Evolutionary conservation across 495 filamentous ascomycete genomes (phyloP), one percentile per base, ranked within the genome.

Genomic region (Lasiosphaeria hispida): DNA sequence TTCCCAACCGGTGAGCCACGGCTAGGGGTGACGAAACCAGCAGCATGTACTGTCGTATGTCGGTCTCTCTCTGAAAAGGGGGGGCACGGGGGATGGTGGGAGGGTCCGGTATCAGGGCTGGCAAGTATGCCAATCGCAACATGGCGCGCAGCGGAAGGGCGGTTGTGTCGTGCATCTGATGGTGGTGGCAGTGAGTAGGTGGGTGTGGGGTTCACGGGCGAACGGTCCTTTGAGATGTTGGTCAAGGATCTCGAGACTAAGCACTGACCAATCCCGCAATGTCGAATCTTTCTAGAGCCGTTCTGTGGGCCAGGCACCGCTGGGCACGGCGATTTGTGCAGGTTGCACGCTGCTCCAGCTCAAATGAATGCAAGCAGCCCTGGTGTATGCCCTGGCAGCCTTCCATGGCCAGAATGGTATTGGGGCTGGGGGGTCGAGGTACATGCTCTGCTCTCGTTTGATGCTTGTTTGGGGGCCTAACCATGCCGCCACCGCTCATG

Each of bases 381-480:
- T 23, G 36, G 49, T 36, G 5, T 30, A 5, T 5, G 23, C 23
- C 23, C 23, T 30, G 23, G 23, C 23, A 30, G 23, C 23, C 23
- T 30, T 30, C 23, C 23, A 30, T 5, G 5, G 23, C 5, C 23
- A 30, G 2, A 30, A 30, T 30, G 23, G 23, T 30, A 2, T 30
- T 30, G 23, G 23, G 23, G 23, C 50, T 55, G 60, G 52, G 56
- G 49, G 18, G 54, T 59, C 53, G 58, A 56, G 64, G 65, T 30
- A 30, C 23, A 30, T 30, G 23, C 62, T 68, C 54, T 63, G 60
- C 60, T 60, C 64, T 62, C 65, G 76, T 75, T 75, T 76, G 72
- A 77, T 75, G 67, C 72, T 70, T 77, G 74, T 76, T 73, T 77
- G 73, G 72, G 69, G 63, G 41, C 54, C 51, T 59, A 53, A 57